These are phyloP conservation scores for Penicillium soppii DNA, from an alignment of 495 filamentous ascomycete species.

Conservation along the genomic window DNA sequence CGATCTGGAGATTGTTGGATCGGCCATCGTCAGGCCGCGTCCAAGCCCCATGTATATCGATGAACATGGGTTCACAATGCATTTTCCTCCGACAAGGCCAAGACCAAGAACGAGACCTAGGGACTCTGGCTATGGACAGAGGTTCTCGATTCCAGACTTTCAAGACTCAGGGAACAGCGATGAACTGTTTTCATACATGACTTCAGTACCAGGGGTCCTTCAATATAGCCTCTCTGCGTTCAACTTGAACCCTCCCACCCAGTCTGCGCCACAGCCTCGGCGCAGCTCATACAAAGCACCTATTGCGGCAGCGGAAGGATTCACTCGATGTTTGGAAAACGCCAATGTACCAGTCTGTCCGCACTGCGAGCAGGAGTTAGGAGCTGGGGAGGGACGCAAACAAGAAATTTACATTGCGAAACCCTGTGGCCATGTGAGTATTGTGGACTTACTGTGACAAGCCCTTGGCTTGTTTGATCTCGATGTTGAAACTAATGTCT, in stretches of 20 bases:
- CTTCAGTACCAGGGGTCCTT: not conserved
- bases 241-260: slow-evolving; percentile 17
- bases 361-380: slow-evolving; percentile 68
- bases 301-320: slow-evolving; percentile 56
- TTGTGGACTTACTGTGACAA: not conserved
- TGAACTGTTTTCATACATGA: not conserved
- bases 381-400: slow-evolving; percentile 56
- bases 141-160: not conserved
- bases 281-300: slow-evolving; percentile 59
- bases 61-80: slow-evolving; percentile 1
- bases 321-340: slow-evolving; percentile 62
- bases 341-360: slow-evolving; percentile 68
- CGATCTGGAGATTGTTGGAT: slow-evolving; percentile 40
- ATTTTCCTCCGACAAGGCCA: not conserved
- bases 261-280: slow-evolving; percentile 27
- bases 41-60: slow-evolving; percentile 9
- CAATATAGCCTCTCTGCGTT: slow-evolving; percentile 25
- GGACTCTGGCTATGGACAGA: not conserved
- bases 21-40: slow-evolving; percentile 9
- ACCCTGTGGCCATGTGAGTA: slow-evolving; percentile 72
- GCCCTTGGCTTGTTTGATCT: not conserved
- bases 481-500: slow-evolving; percentile 6
- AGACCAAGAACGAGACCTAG: not conserved
- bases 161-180: not conserved
- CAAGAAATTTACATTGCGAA: slow-evolving; percentile 73